phyloP scores from a whole-genome alignment of 805 yeast species.

The Cyberlindnera mycetangii region DNA sequence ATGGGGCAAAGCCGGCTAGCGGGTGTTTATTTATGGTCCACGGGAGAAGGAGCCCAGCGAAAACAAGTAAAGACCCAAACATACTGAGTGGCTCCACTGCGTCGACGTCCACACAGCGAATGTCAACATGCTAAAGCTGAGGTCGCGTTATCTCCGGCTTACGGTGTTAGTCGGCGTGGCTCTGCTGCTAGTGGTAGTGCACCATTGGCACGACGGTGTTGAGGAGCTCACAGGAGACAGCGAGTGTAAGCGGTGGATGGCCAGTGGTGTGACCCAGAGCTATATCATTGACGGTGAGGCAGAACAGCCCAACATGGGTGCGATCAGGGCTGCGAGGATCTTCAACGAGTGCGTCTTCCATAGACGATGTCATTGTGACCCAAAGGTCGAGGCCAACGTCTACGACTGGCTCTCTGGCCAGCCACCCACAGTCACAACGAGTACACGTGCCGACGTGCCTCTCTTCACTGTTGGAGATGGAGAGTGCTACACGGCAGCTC shows the following conservation, averaged over 20 bases:
- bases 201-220: not conserved
- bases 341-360: slow-evolving; percentile 13
- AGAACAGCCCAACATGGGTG: too few species aligned
- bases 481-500: slow-evolving; percentile 6
- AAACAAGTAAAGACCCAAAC: too few species aligned
- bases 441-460: not conserved
- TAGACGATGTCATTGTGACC: not conserved
- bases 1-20: too few species aligned
- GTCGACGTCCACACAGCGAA: not conserved
- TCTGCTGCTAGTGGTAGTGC: not conserved
- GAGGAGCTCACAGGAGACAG: not conserved
- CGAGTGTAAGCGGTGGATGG: not conserved
- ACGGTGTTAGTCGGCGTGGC: not conserved
- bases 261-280: not conserved
- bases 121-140: not conserved
- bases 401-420: slow-evolving; percentile 15
- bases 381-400: slow-evolving; percentile 3
- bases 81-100: not conserved
- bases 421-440: slow-evolving; percentile 3
- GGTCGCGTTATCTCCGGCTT: not conserved
- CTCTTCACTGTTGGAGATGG: not conserved
- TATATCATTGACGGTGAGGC: too few species aligned
- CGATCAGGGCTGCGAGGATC: slow-evolving; percentile 2
- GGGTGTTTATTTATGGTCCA: too few species aligned
- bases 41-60: too few species aligned